These are phyloP conservation scores for Pleurotus eryngii DNA, from an alignment of 768 basidiomycete genomes.

Conservation along the genomic window DNA sequence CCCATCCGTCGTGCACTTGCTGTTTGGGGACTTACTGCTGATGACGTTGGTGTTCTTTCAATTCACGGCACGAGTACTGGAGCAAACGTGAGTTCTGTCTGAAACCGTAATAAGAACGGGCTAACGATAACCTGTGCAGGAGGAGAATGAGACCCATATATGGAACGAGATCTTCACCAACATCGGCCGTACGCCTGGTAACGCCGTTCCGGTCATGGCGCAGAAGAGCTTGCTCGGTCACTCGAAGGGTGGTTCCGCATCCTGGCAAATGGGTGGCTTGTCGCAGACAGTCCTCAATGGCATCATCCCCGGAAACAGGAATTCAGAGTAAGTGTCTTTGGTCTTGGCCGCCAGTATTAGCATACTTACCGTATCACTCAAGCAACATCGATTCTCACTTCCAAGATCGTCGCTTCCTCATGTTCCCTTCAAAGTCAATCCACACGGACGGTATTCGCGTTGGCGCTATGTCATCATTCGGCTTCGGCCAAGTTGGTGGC, in stretches of 20 bases:
- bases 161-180: conserved; percentile 95
- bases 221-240: conserved; percentile 98
- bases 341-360: no score
- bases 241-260: conserved; percentile 98
- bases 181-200: conserved; percentile 86
- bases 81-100: conserved; percentile 56
- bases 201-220: conserved; percentile 95
- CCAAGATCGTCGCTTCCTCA: conserved; percentile 81
- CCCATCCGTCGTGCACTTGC: conserved; percentile 95
- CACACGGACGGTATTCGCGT: conserved; percentile 90
- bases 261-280: conserved; percentile 94
- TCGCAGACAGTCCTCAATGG: conserved; percentile 83
- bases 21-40: conserved; percentile 92
- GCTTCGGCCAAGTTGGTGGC: conserved; percentile 98
- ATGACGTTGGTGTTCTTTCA: conserved; percentile 88
- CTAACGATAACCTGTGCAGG: conserved; percentile 36
- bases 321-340: conserved; percentile 75
- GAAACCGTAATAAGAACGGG: not conserved
- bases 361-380: conserved; percentile 12
- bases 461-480: conserved; percentile 92
- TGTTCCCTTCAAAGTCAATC: conserved; percentile 98
- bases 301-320: conserved; percentile 91
- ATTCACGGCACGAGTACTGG: conserved; percentile 88
- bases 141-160: conserved; percentile 96
- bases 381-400: conserved; percentile 95